phyloP scores from a whole-genome alignment of 2,329 filamentous ascomycete species.

The Fusarium mundagurra region DNA sequence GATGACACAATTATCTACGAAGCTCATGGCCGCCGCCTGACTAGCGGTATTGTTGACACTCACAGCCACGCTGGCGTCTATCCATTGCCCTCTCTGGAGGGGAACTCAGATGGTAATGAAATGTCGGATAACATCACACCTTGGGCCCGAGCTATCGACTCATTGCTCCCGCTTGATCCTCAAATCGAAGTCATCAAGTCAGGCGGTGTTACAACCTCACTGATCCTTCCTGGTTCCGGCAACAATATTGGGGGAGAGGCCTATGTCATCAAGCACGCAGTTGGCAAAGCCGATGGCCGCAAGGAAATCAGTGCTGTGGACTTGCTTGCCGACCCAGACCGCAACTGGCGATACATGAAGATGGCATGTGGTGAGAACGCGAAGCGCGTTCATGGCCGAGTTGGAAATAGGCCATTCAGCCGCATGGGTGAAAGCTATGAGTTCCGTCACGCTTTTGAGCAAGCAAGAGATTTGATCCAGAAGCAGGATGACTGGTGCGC shows the following conservation, averaged over 20 bases:
- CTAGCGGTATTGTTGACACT: slow-evolving; percentile 76
- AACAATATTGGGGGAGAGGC: slow-evolving; percentile 80
- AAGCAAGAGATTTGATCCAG: slow-evolving; percentile 65
- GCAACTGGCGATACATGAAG: slow-evolving; percentile 76
- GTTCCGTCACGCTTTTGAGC: slow-evolving; percentile 74
- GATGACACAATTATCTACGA: slow-evolving; percentile 63
- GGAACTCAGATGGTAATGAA: slow-evolving; percentile 71
- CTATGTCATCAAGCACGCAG: slow-evolving; percentile 73
- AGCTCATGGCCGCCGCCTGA: slow-evolving; percentile 69
- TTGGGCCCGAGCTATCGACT: slow-evolving; percentile 74
- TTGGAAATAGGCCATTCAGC: slow-evolving; percentile 64
- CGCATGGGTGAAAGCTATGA: slow-evolving; percentile 76
- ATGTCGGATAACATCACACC: slow-evolving; percentile 72
- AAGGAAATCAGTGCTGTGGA: slow-evolving; percentile 70
- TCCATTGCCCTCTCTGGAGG: slow-evolving; percentile 63
- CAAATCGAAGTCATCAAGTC: slow-evolving; percentile 77
- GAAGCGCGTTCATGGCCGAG: slow-evolving; percentile 67
- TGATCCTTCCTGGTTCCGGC: slow-evolving; percentile 74
- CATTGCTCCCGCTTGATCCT: slow-evolving; percentile 69
- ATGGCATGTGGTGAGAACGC: slow-evolving; percentile 81
- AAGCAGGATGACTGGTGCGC: slow-evolving; percentile 76
- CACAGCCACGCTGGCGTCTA: slow-evolving; percentile 73
- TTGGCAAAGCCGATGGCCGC: slow-evolving; percentile 68
- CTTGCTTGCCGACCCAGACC: slow-evolving; percentile 73
- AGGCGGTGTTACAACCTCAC: slow-evolving; percentile 75